Conservation (phyloP, 2,329 filamentous ascomycete species). For the Venturia asperata region DNA sequence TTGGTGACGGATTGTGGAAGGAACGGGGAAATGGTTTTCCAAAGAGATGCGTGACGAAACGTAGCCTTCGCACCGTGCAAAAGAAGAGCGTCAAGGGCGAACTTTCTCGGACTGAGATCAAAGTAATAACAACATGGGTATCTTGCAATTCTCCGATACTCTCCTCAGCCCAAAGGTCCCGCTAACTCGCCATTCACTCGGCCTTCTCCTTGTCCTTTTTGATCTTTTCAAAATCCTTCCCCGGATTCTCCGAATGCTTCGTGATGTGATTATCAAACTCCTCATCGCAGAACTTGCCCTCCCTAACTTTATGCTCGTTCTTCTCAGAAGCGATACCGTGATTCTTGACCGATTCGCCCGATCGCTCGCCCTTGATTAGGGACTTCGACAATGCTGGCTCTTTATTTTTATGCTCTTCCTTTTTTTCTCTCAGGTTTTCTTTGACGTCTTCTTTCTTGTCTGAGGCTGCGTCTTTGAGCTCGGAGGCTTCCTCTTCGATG, state of each 20-base stretch:
- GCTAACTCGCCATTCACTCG: background rate
- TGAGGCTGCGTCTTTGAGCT: background rate
- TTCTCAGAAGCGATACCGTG: constrained; percentile 27
- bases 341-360: constrained; percentile 26
- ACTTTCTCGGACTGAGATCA: background rate
- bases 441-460: background rate
- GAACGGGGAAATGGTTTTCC: background rate
- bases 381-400: background rate
- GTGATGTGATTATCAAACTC: constrained; percentile 28
- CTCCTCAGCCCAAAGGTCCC: too few relatives aligned
- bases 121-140: background rate
- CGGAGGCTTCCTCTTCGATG: background rate
- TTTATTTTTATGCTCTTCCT: background rate
- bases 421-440: background rate
- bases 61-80: background rate
- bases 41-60: too few relatives aligned
- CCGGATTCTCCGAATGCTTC: constrained; percentile 24
- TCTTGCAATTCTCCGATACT: background rate
- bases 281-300: constrained; percentile 25
- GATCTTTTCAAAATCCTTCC: constrained; percentile 26
- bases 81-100: background rate
- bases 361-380: constrained; percentile 21
- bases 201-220: constrained; percentile 16
- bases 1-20: background rate
- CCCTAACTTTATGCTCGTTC: constrained; percentile 25